These are phyloP conservation scores for Rasamsonia emersonii DNA, from an alignment of 2,329 filamentous ascomycete species.

Conservation along the genomic window DNA sequence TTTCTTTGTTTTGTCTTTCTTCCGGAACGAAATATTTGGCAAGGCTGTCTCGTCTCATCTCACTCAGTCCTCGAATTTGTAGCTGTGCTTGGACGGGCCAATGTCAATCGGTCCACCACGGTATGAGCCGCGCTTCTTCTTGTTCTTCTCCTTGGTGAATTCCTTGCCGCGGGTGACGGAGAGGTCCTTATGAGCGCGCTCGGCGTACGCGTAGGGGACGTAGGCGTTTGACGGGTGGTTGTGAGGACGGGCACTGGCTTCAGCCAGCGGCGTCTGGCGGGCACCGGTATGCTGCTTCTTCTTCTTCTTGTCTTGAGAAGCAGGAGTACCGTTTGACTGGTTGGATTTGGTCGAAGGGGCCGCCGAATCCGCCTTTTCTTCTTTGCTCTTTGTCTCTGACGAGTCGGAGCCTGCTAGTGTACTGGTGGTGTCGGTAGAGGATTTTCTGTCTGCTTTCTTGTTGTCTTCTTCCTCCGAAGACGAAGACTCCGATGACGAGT, in stretches of 20 bases:
- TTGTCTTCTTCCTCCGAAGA: constrained; percentile 16
- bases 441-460: constrained; percentile 9
- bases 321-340: constrained; percentile 13
- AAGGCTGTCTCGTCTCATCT: neutral
- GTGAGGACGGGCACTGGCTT: constrained; percentile 62
- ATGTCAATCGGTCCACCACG: constrained; percentile 83
- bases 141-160: constrained; percentile 99
- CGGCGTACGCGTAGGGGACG: constrained; percentile 76
- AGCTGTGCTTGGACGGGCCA: constrained; percentile 61
- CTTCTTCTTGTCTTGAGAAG: constrained; percentile 22
- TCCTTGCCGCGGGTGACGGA: constrained; percentile 90
- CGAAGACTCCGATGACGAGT: constrained; percentile 16
- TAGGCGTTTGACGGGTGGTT: constrained; percentile 72
- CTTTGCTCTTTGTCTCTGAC: constrained; percentile 15
- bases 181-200: constrained; percentile 78
- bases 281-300: constrained; percentile 39
- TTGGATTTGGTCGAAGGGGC: constrained; percentile 5
- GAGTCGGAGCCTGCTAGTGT: constrained; percentile 4
- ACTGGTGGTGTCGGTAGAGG: constrained; percentile 8
- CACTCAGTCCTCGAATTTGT: constrained; percentile 84
- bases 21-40: neutral
- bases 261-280: constrained; percentile 65
- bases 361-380: constrained; percentile 8
- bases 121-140: constrained; percentile 89
- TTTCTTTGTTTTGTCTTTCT: too few species aligned